These are phyloP conservation scores for Primulina eburnea DNA, from an alignment of 257 asterid species.

Conservation along the genomic window DNA sequence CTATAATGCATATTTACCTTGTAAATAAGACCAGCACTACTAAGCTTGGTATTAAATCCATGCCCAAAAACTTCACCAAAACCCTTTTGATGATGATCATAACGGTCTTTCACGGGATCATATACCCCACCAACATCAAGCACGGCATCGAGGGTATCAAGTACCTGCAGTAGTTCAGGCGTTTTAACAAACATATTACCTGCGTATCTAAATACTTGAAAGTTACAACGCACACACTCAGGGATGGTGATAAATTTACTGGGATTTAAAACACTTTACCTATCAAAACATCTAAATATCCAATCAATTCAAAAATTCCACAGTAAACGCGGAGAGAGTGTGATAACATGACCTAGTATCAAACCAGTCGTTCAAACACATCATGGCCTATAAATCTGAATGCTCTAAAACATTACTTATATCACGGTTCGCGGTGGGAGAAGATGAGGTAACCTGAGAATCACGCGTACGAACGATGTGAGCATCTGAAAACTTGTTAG, in stretches of 20 bases:
- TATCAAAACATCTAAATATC: not conserved
- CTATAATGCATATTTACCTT: conserved; percentile 44
- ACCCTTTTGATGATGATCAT: conserved; percentile 76
- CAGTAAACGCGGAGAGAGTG: not conserved
- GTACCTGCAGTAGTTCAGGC: conserved; percentile 44
- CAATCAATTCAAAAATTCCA: not conserved
- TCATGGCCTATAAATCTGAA: not conserved
- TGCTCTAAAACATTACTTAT: too few species aligned
- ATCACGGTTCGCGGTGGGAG: too few species aligned
- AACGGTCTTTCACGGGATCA: conserved; percentile 41
- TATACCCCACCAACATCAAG: conserved; percentile 46
- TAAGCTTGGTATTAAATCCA: conserved; percentile 81
- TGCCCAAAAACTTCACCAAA: conserved; percentile 81
- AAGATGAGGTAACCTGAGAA: conserved; percentile 43
- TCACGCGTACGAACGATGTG: conserved; percentile 82
- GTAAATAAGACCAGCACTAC: conserved; percentile 95
- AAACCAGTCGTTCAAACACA: not conserved
- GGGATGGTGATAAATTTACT: not conserved
- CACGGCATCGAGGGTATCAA: conserved; percentile 63
- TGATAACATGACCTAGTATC: not conserved
- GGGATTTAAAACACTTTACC: not conserved
- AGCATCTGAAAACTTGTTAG: conserved; percentile 60
- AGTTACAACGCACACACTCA: not conserved
- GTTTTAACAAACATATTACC: conserved; percentile 57
- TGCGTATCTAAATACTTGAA: conserved; percentile 15